A percentile compares a stretch with the other conserved stretches of the same genome.
These are phyloP conservation scores for Cenchrus americanus DNA, from an alignment of 176 grass and related monocot genomes.

Conservation along the genomic window DNA sequence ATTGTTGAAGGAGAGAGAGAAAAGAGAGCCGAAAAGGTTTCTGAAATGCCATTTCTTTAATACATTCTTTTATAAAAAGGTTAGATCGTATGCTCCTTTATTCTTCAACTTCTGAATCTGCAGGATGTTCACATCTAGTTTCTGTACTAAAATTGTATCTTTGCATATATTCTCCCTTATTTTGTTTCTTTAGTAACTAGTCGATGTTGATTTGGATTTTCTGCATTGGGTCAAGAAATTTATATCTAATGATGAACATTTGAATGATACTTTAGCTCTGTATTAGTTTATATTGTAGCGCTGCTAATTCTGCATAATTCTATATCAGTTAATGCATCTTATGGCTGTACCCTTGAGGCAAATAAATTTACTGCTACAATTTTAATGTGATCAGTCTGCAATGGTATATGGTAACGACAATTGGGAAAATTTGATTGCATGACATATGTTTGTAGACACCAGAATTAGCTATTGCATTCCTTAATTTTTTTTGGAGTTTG, in stretches of 20 bases:
- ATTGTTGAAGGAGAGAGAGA: conserved; percentile 80
- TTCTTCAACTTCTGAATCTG: not conserved
- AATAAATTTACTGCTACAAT: not conserved
- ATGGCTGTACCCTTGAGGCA: not conserved
- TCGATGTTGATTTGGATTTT: not conserved
- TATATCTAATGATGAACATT: not conserved
- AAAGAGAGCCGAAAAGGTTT: conserved; percentile 68
- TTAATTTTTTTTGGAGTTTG: not conserved
- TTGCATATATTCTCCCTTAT: not conserved
- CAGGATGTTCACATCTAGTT: not conserved
- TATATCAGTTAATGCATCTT: not conserved
- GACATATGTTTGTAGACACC: not conserved
- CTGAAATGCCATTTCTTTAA: conserved; percentile 95
- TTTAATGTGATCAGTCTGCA: not conserved
- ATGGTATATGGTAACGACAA: not conserved
- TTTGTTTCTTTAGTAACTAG: conserved; percentile 1
- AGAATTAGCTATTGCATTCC: not conserved
- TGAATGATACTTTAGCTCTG: not conserved
- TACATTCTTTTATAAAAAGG: conserved; percentile 97
- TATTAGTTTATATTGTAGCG: not conserved
- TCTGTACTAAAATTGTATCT: conserved; percentile 8
- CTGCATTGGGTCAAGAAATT: not conserved
- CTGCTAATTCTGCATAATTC: not conserved
- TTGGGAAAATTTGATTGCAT: not conserved
- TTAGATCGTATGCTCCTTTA: conserved; percentile 50